A percentile compares a stretch with the other conserved stretches of the same genome.
These are phyloP conservation scores for Paspalum vaginatum DNA, from an alignment of 176 grass and related monocot genomes.

Conservation along the genomic window DNA sequence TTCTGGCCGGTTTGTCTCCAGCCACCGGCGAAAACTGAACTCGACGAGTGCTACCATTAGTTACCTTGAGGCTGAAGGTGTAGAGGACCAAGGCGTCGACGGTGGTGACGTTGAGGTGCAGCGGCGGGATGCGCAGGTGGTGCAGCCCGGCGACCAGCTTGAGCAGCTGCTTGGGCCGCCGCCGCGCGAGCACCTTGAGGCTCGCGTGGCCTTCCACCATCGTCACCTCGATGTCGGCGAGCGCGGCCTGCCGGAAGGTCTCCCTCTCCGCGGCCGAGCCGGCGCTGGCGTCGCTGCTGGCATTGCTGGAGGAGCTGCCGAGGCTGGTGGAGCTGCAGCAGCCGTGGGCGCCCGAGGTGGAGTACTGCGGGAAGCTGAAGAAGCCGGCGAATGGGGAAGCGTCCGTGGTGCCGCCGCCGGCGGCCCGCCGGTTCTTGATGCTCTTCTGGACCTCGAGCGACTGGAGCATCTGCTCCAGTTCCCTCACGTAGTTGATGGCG, in stretches of 20 bases:
- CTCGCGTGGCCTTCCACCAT: slow-evolving; percentile 97
- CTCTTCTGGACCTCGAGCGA: slow-evolving; percentile 77
- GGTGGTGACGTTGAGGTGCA: slow-evolving; percentile 89
- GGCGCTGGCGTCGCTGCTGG: neutral
- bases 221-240: slow-evolving; percentile 94
- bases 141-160: slow-evolving; percentile 67
- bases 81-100: slow-evolving; percentile 72
- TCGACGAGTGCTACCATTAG: neutral
- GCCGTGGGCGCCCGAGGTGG: slow-evolving; percentile 11
- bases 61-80: slow-evolving; percentile 94
- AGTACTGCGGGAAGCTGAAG: slow-evolving; percentile 91
- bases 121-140: slow-evolving; percentile 62
- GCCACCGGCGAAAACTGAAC: no score
- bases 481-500: slow-evolving; percentile 94
- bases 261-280: neutral
- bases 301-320: slow-evolving; percentile 4
- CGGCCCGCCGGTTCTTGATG: slow-evolving; percentile 27
- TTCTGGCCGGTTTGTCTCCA: slow-evolving; percentile 47
- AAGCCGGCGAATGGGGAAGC: slow-evolving; percentile 66
- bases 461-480: slow-evolving; percentile 83
- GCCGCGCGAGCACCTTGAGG: slow-evolving; percentile 72
- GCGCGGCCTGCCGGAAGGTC: no score
- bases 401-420: neutral
- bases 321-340: neutral
- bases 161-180: slow-evolving; percentile 71